Conservation (phyloP, 148 eudicot genomes). For the Beta vulgaris region DNA sequence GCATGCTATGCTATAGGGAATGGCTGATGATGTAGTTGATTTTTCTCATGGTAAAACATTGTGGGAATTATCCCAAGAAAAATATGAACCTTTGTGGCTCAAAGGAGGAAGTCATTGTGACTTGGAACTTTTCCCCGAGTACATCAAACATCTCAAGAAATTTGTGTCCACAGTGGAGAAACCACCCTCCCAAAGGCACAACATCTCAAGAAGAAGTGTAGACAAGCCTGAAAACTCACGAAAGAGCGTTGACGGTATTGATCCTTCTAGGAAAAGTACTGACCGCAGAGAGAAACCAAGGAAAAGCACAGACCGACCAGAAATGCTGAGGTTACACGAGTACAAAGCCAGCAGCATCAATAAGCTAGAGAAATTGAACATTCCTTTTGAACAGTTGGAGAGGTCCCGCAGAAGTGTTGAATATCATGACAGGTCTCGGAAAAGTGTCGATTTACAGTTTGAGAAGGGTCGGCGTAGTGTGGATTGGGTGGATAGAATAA, state of each 20-base stretch:
- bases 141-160: slow-evolving; percentile 77
- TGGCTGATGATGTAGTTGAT: slow-evolving; percentile 94
- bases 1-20: slow-evolving; percentile 59
- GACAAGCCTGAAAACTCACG: slow-evolving; percentile 62
- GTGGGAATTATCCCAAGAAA: slow-evolving; percentile 75
- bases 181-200: slow-evolving; percentile 63
- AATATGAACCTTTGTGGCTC: slow-evolving; percentile 89
- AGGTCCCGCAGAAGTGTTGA: slow-evolving; percentile 92
- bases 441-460: slow-evolving; percentile 66
- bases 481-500: slow-evolving; percentile 86
- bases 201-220: slow-evolving; percentile 56
- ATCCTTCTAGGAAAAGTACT: slow-evolving; percentile 52
- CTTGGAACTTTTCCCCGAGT: slow-evolving; percentile 84
- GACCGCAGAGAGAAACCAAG: slow-evolving; percentile 60
- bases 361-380: slow-evolving; percentile 57
- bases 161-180: slow-evolving; percentile 65
- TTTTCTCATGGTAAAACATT: slow-evolving; percentile 93
- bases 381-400: slow-evolving; percentile 75
- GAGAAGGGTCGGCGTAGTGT: slow-evolving; percentile 82
- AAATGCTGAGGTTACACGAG: slow-evolving; percentile 44
- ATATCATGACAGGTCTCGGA: slow-evolving; percentile 58
- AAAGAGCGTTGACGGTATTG: slow-evolving; percentile 57
- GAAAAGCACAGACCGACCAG: slow-evolving; percentile 39
- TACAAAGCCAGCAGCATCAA: slow-evolving; percentile 58
- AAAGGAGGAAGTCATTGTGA: slow-evolving; percentile 94